These are phyloP conservation scores for Corynespora cassiicola DNA, from an alignment of 2,329 filamentous ascomycete species.

Conservation along the genomic window DNA sequence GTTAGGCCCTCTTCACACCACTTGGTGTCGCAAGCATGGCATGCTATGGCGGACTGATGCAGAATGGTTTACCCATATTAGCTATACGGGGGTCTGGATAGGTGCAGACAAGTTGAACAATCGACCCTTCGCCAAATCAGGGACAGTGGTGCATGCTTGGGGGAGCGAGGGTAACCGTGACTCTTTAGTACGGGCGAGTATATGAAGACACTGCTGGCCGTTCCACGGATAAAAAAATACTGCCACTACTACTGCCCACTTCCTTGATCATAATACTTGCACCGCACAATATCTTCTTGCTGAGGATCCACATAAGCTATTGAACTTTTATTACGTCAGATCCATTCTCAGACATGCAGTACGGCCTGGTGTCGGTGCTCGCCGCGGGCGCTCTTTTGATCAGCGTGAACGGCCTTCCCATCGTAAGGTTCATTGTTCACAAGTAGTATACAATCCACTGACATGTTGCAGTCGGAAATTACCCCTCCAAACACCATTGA, in stretches of 20 bases:
- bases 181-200: constrained; percentile 18
- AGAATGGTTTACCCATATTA: constrained; percentile 33
- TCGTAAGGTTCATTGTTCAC: no score
- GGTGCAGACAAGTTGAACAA: constrained; percentile 8
- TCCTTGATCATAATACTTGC: neutral
- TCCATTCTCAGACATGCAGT: constrained; percentile 28
- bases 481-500: no score
- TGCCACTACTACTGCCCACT: constrained; percentile 10
- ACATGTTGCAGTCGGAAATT: no score
- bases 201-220: constrained; percentile 23
- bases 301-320: constrained; percentile 10
- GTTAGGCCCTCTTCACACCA: constrained; percentile 17
- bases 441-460: no score
- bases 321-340: constrained; percentile 6
- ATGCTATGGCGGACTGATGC: constrained; percentile 26
- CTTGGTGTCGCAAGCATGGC: constrained; percentile 18
- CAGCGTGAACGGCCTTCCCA: constrained; percentile 27
- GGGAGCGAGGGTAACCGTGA: constrained; percentile 23
- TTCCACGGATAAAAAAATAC: constrained; percentile 15
- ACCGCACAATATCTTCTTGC: neutral
- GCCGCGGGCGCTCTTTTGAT: constrained; percentile 29
- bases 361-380: constrained; percentile 32
- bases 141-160: constrained; percentile 10
- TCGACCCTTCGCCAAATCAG: constrained; percentile 5
- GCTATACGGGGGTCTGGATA: constrained; percentile 24